Base-by-base conservation (phyloP, 495 filamentous ascomycete species). In the Penicillium pulvis region DNA sequence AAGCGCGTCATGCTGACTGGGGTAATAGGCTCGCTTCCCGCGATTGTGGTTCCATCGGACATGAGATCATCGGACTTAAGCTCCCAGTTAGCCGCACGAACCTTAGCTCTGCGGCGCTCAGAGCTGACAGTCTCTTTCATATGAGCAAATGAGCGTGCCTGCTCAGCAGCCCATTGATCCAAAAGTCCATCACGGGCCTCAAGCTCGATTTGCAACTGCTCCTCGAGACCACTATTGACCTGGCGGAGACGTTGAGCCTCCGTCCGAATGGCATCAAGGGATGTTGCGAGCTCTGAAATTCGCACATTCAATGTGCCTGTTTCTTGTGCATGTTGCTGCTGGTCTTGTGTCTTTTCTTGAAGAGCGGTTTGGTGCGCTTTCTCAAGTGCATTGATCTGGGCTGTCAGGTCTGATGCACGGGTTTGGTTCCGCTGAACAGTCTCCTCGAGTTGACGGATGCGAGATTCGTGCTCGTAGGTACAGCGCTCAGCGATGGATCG, bases 51-150 rank as follows among this genome's bases (percentile, higher is more conserved):
- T 28, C 66, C 69, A n/a, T 85, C 79, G 2, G 84, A 80, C 19
- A 83, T 83, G 26, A 78, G 68, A 50, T 76, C 73, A n/a, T 77
- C 77, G 2, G 78, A 78, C 49, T 71, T 68, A 44, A 79, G 54
- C 45, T 78, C 71, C 67, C 72, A 76, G 43, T 78, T 77, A 14
- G 74, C 78, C 8, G 65, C 57, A 20, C 75, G 75, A 26, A 71
- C 69, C 53, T 75, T 80, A 44, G 65, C 71, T 51, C 66, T 71
- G n/a, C 70, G 75, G 8, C 67, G 70, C 59, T 73, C 69, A 5
- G 73, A 61, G 31, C 60, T 69, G 57, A 73, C 67, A 2, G 64
- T 70, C 46, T 80, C 74, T 53, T 75, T 76, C 70, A 80, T 73
- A 30, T 56, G 65, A 20, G 71, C 65, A 61, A 74, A 75, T 20